phyloP scores from a whole-genome alignment of 1,284 basidiomycete genomes.

The Butyriboletus appendiculatus region DNA sequence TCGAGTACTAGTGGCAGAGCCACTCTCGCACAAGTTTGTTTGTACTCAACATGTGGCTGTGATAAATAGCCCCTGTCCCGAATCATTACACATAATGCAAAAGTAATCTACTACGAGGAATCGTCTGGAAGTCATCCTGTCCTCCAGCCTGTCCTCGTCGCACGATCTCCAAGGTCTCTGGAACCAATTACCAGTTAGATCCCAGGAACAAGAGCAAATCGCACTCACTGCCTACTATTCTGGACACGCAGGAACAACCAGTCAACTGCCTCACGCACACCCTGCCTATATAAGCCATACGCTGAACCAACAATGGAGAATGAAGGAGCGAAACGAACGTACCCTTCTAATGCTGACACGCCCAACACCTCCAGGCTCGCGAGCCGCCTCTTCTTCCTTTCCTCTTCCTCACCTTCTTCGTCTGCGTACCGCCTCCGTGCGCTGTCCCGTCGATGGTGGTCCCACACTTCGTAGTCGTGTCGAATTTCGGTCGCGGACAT shows the following conservation, averaged over 20 bases:
- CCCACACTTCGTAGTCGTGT: conserved; percentile 89
- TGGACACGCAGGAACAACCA: conserved; percentile 94
- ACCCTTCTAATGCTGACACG: conserved; percentile 89
- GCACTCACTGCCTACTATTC: conserved; percentile 65
- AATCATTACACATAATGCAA: too few relatives aligned
- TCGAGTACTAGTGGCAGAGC: conserved; percentile 25
- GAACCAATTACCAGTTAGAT: not conserved
- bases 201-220: not conserved
- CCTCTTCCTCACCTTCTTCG: conserved; percentile 45
- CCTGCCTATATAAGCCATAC: conserved; percentile 57
- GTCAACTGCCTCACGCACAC: conserved; percentile 87
- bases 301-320: not conserved
- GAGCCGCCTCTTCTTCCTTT: conserved; percentile 60
- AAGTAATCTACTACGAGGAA: not conserved
- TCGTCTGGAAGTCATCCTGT: conserved; percentile 1
- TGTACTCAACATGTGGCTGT: conserved; percentile 19
- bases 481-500: conserved; percentile 88
- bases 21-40: conserved; percentile 2
- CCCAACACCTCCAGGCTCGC: conserved; percentile 92
- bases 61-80: conserved; percentile 8
- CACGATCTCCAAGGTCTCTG: conserved; percentile 25
- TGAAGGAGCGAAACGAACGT: conserved; percentile 29
- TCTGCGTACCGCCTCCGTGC: conserved; percentile 54
- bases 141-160: conserved; percentile 11
- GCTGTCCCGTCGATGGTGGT: conserved; percentile 71